Evolutionary conservation across 2,329 filamentous ascomycete genomes (phyloP), one percentile per base, ranked within the genome.

Genomic region (Cytospora leucostoma): DNA sequence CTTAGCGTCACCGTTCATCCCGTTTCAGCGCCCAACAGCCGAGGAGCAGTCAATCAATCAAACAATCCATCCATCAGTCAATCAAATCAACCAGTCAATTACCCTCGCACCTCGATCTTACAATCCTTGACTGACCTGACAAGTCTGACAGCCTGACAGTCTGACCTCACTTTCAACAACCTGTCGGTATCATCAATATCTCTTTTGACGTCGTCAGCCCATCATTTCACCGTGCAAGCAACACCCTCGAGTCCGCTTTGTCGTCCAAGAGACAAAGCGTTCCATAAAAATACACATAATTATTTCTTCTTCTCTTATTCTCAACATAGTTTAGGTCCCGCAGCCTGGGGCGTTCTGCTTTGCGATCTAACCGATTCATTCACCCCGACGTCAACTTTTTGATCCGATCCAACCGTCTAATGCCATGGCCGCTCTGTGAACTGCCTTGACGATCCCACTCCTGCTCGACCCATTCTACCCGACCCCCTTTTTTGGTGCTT

Each of bases 361-460:
- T 49, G 59, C 44, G 44, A 21, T 21, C 12, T 7, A 47, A 47
- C n/a, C 44, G 10, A 13, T 15, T 58, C 56, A 50, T n/a, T 33
- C 56, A 54, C 34, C 17, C 21, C 44, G n/a, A 47, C 44, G 44
- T 21, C 44, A 12, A 47, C 44, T 55, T 55, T 44, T 37, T 38
- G 27, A 40, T 27, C 59, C 38, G 37, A 37, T 51, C 2, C 50
- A 38, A 56, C 33, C 19, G 21, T 56, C 37, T 32, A 27, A 57
- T 65, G 64, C 57, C 52, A 65, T 65, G 64, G 57, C 61, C 56
- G 53, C 57, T 38, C 61, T 55, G 44, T 65, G 61, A 65, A 58
- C 61, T 58, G 59, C 40, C 32, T 37, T 60, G 27, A 47, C 49
- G 21, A 59, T 55, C 38, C 37, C 53, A 49, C 51, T 58, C 50